Conservation (phyloP, 805 yeast species). For the Ogataea haglerorum region DNA sequence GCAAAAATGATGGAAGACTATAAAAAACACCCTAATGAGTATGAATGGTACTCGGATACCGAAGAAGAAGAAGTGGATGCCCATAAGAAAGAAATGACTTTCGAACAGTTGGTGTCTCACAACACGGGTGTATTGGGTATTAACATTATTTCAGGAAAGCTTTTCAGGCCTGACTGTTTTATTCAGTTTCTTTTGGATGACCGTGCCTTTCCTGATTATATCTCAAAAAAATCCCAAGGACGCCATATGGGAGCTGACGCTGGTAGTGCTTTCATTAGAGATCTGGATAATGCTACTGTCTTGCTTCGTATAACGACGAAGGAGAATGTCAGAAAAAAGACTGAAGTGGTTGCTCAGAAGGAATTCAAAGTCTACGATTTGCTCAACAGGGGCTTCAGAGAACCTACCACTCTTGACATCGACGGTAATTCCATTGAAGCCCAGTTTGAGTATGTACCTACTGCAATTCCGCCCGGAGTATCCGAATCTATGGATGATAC, state of each 20-base stretch:
- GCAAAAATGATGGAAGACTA: conserved; percentile 47
- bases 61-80: conserved; percentile 32
- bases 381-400: conserved; percentile 45
- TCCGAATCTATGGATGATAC: conserved; percentile 66
- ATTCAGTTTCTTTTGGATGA: conserved; percentile 68
- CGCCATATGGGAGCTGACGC: conserved; percentile 42
- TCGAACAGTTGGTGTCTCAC: conserved; percentile 50
- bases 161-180: conserved; percentile 45
- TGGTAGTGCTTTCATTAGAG: conserved; percentile 66
- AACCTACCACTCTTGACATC: conserved; percentile 45
- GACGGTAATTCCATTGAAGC: conserved; percentile 38
- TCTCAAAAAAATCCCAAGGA: conserved; percentile 47
- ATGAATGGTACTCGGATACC: conserved; percentile 56
- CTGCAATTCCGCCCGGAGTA: conserved; percentile 49
- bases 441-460: conserved; percentile 60
- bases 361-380: conserved; percentile 50
- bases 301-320: conserved; percentile 56
- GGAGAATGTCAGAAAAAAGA: conserved; percentile 42
- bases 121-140: conserved; percentile 63
- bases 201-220: conserved; percentile 53
- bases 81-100: conserved; percentile 43
- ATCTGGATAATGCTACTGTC: conserved; percentile 57
- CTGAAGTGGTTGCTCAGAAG: conserved; percentile 51
- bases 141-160: conserved; percentile 47
- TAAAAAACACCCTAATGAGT: conserved; percentile 56